Evolutionary conservation across 139 green algal species (phyloP).

Genomic region (Closterium sp.): DNA sequence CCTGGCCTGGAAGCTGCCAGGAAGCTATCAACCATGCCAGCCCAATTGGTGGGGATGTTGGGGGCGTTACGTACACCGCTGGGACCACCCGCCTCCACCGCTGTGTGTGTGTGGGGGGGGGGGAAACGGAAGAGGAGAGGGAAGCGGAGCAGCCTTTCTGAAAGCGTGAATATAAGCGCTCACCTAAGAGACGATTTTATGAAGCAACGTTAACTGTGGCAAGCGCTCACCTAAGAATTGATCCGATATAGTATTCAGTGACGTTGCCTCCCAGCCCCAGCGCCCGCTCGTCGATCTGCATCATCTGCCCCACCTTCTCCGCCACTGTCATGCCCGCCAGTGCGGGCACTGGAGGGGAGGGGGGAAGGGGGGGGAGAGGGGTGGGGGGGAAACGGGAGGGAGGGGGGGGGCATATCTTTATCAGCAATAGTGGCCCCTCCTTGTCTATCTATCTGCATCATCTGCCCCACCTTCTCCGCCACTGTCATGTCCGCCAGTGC

Average conservation of each 20-base stretch:
- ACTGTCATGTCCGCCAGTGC: constrained; percentile 1
- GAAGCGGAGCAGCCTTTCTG: too few species aligned
- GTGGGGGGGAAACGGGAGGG: neutral
- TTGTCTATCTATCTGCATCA: too few species aligned
- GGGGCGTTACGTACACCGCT: neutral
- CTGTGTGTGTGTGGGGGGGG: too few species aligned
- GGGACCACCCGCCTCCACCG: too few species aligned
- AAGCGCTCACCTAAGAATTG: neutral
- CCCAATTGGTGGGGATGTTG: neutral
- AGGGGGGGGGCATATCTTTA: too few species aligned
- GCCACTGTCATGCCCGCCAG: constrained; percentile 9
- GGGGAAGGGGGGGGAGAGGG: neutral
- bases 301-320: constrained; percentile 47
- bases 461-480: too few species aligned
- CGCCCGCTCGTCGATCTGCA: neutral
- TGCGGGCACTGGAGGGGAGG: neutral
- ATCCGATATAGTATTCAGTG: neutral
- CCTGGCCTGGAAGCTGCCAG: neutral
- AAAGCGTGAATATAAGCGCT: too few species aligned
- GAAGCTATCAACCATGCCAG: constrained; percentile 1
- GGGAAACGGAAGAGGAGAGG: too few species aligned
- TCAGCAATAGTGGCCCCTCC: neutral
- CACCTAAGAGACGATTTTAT: neutral
- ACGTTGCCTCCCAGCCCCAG: neutral
- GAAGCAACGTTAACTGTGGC: too few species aligned